Base-by-base conservation (phyloP, 371 early-diverging fungal genomes). In the Zychaea mexicana region DNA sequence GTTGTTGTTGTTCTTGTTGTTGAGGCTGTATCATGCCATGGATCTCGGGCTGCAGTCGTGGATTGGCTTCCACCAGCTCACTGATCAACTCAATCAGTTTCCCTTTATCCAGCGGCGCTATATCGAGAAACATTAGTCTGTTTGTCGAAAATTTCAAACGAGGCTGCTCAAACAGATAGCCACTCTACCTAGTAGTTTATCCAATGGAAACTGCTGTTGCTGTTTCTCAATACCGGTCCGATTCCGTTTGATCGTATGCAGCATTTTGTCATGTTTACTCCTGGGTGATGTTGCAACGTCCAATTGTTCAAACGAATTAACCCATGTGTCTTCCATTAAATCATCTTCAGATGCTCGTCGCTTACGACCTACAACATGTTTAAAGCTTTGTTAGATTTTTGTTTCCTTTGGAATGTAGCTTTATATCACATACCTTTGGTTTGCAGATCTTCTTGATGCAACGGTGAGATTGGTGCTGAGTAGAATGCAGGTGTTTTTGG, bases 21-120 rank as follows among this genome's bases (percentile, higher is more conserved):
- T 24, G 52, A 22, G 55, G 33, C 24, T 54, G 55, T 17, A 38
- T 53, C 38, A 53, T 30, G 6, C 53, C 64, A 38, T 64, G 55
- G 17, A 68, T 52, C 61, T 68, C 64, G 7, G 60, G 46, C 45
- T 68, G 69, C 10, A 68, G 26, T 4, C 47, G 59, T 15, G 68
- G 68, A 19, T 68, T 57, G 15, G 68, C 53, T 39, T 68, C 68
- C 8, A 68, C 63, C 32, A 68, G 24, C 8, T 68, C 55, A 45
- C 60, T 63, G 55, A 68, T 62, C 42, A 61, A 64, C 22, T 68
- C 64, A 47, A 68, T 68, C 28, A 68, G 32, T 36, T 60, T 64
- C 21, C 62, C 69, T 60, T 68, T 68, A 22, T 64, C 61, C 61
- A 68, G 31, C 10, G 69, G 60, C 8, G 64, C 68, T 67, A 32